These are phyloP conservation scores for Schizonepeta tenuifolia DNA, from an alignment of 257 asterid genomes.

Conservation along the genomic window DNA sequence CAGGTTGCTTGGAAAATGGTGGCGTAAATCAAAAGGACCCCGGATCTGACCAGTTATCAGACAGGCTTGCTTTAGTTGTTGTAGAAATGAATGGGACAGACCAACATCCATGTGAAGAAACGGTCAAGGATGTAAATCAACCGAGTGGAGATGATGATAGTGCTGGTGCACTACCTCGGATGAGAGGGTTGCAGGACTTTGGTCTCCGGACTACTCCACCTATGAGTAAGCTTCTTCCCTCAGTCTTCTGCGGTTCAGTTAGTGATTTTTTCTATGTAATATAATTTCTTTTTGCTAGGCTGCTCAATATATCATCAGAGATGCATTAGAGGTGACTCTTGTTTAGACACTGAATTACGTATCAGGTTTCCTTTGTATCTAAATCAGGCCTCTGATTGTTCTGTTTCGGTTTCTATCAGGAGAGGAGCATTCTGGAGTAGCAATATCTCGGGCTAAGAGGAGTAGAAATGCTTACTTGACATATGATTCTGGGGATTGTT, in stretches of 20 bases:
- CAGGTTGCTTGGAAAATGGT: conserved; percentile 50
- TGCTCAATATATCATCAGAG: conserved; percentile 45
- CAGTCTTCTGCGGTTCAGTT: conserved; percentile 30
- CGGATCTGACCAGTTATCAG: conserved; percentile 45
- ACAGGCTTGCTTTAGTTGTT: conserved; percentile 46
- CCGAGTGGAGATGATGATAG: conserved; percentile 65
- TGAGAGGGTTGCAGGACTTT: conserved; percentile 89
- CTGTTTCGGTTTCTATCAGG: conserved; percentile 49
- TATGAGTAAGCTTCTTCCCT: conserved; percentile 47
- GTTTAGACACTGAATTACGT: conserved; percentile 43
- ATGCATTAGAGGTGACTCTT: conserved; percentile 38
- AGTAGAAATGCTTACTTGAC: conserved; percentile 53
- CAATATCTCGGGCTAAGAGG: conserved; percentile 53
- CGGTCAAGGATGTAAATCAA: conserved; percentile 52
- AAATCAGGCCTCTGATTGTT: conserved; percentile 42
- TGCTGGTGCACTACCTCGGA: conserved; percentile 60
- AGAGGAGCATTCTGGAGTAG: conserved; percentile 59
- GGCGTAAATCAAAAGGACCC: conserved; percentile 43
- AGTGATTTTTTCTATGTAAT: conserved; percentile 31
- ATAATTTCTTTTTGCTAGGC: conserved; percentile 4
- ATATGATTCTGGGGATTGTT: conserved; percentile 56
- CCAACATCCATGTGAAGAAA: conserved; percentile 39
- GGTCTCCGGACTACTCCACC: conserved; percentile 69
- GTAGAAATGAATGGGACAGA: conserved; percentile 50
- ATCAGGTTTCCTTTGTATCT: conserved; percentile 41